Evolutionary conservation across 2,329 filamentous ascomycete species (phyloP), one percentile per base, ranked within the genome.

Genomic region (Lasiodiplodia theobromae): DNA sequence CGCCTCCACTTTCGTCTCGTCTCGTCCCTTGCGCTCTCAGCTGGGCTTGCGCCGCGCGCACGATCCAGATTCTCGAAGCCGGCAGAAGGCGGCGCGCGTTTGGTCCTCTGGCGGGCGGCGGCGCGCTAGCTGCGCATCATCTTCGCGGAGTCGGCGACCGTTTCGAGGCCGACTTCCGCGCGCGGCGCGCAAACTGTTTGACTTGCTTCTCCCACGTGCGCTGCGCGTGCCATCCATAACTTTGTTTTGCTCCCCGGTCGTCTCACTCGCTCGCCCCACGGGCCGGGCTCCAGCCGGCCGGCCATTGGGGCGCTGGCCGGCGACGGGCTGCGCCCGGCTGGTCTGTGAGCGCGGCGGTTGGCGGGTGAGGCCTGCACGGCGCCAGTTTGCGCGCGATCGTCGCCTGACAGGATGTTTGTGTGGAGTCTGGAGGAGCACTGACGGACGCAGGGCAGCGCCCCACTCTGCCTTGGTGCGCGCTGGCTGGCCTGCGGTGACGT

Each of bases 61-160:
- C 60, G 60, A 64, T 64, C 60, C 60, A 64, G 60, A 64, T 64
- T 64, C 60, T 64, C 60, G 60, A 64, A 64, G 60, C 60, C 60
- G 47, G 51, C 60, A 64, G 60, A 64, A 64, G 58, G 23, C 58
- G 58, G 58, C 58, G 40, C 51, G 57, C 57, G 60, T 51, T 51
- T 52, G 44, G 23, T 28, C 11, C 40, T 31, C 40, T 25, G 40
- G 60, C 40, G 58, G 56, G 56, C 56, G 60, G 47, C 60, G 60
- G 44, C 60, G 25, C 60, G 60, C 60, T 64, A 64, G 60, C 60
- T 64, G 60, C 60, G 60, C 60, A 64, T 64, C 60, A 64, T 64
- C n/a, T 31, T 49, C 40, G 40, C 58, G 58, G 40, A 63, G 40
- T 23, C 58, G 7, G 40, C 58, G 58, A 12, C 58, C 58, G 58